phyloP scores from a whole-genome alignment of 2,329 filamentous ascomycete species.

The Pseudogymnoascus sp. region DNA sequence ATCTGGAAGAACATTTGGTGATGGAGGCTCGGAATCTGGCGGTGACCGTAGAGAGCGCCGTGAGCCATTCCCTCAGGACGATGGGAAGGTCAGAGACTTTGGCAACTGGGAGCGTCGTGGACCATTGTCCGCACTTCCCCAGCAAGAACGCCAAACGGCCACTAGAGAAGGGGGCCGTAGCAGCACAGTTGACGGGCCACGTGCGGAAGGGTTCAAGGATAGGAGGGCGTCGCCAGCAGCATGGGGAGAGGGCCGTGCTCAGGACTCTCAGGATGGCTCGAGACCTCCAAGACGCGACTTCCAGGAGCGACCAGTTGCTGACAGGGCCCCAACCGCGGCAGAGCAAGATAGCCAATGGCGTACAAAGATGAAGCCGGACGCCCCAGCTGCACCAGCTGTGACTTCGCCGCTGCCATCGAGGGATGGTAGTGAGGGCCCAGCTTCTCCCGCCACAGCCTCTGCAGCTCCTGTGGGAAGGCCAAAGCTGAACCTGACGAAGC shows the following conservation, averaged over 20 bases:
- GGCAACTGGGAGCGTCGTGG: constrained; percentile 93
- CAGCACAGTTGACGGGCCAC: constrained; percentile 51
- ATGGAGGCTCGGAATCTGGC: constrained; percentile 43
- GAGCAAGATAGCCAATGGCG: constrained; percentile 94
- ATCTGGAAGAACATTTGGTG: constrained; percentile 30
- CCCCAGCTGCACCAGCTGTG: constrained; percentile 28
- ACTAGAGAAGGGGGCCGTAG: constrained; percentile 51
- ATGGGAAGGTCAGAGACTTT: constrained; percentile 72
- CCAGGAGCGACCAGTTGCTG: constrained; percentile 55
- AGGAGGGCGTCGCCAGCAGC: constrained; percentile 62
- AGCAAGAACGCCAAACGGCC: constrained; percentile 39
- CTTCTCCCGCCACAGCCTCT: constrained; percentile 54
- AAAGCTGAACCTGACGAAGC: constrained; percentile 79
- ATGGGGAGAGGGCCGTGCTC: constrained; percentile 59
- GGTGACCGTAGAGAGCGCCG: constrained; percentile 60
- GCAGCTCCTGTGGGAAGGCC: constrained; percentile 60
- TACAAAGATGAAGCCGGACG: constrained; percentile 79
- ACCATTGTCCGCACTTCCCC: constrained; percentile 66
- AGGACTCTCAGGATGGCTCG: constrained; percentile 55
- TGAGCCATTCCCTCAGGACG: constrained; percentile 57
- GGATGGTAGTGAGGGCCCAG: constrained; percentile 66
- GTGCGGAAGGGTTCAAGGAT: constrained; percentile 50
- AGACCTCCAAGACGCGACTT: constrained; percentile 73
- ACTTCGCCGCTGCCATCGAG: constrained; percentile 60
- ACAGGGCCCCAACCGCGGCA: constrained; percentile 73